Evolutionary conservation across 2,329 filamentous ascomycete species (phyloP).

Genomic region (Fusarium sp.): DNA sequence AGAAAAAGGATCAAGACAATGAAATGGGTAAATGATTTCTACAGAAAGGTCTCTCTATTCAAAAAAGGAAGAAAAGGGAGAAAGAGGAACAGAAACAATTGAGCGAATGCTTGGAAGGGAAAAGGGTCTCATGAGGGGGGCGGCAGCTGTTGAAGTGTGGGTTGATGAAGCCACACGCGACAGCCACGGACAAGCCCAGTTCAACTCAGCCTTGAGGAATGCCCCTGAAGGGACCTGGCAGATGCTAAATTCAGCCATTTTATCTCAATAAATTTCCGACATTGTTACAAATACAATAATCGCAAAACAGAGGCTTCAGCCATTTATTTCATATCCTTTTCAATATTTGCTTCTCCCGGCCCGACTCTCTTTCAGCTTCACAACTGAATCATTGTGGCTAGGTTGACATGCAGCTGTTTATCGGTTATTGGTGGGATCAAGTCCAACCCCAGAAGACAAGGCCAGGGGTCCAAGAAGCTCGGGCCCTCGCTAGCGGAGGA

Average conservation of each 20-base stretch:
- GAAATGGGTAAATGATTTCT: neutral
- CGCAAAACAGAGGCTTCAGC: neutral
- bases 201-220: slow-evolving; percentile 29
- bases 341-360: neutral
- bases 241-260: neutral
- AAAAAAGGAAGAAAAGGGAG: neutral
- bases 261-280: neutral
- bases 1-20: neutral
- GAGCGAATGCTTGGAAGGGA: neutral
- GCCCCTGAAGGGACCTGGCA: neutral
- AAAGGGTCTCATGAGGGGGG: slow-evolving; percentile 20
- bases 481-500: slow-evolving; percentile 25
- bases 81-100: neutral
- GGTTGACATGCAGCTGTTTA: neutral
- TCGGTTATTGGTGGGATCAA: slow-evolving; percentile 27
- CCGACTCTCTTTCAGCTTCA: neutral
- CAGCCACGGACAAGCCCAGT: slow-evolving; percentile 6
- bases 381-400: neutral
- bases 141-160: neutral
- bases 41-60: neutral
- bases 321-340: neutral
- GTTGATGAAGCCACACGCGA: slow-evolving; percentile 31
- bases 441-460: slow-evolving; percentile 1
- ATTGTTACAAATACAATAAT: neutral
- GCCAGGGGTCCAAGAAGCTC: slow-evolving; percentile 24